These are phyloP conservation scores for Sphagnum contortum DNA, from an alignment of 225 moss, liverwort and hornwort species.

Conservation along the genomic window DNA sequence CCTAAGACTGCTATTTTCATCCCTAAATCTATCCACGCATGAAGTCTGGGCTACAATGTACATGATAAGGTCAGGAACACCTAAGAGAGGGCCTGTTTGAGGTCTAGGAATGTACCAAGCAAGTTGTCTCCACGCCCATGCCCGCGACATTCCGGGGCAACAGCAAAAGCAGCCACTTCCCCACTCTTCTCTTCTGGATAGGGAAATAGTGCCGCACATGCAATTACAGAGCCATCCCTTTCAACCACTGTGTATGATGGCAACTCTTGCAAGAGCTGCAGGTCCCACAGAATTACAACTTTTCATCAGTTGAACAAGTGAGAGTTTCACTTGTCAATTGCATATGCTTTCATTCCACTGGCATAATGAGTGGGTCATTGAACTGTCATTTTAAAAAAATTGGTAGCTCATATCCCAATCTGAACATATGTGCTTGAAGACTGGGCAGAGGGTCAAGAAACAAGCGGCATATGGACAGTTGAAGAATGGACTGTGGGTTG, in stretches of 20 bases:
- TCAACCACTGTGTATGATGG: slow-evolving; percentile 74
- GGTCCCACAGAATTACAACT: neutral
- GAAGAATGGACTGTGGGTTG: too few species aligned
- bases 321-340: too few species aligned
- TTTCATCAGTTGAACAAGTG: neutral
- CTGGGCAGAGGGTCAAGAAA: neutral
- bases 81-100: too few species aligned
- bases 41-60: too few species aligned
- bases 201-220: slow-evolving; percentile 74
- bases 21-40: too few species aligned
- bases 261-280: slow-evolving; percentile 65
- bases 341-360: too few species aligned
- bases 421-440: neutral
- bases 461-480: too few species aligned
- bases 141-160: slow-evolving; percentile 88
- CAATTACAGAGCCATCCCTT: slow-evolving; percentile 85
- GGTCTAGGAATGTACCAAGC: slow-evolving; percentile 40
- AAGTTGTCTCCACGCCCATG: slow-evolving; percentile 78
- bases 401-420: neutral
- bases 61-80: too few species aligned
- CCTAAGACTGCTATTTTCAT: too few species aligned
- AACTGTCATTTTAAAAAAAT: neutral
- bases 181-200: slow-evolving; percentile 55
- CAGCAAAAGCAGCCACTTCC: slow-evolving; percentile 93
- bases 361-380: too few species aligned